phyloP scores from a whole-genome alignment of 2,329 filamentous ascomycete species.

The Aspergillus fructus region DNA sequence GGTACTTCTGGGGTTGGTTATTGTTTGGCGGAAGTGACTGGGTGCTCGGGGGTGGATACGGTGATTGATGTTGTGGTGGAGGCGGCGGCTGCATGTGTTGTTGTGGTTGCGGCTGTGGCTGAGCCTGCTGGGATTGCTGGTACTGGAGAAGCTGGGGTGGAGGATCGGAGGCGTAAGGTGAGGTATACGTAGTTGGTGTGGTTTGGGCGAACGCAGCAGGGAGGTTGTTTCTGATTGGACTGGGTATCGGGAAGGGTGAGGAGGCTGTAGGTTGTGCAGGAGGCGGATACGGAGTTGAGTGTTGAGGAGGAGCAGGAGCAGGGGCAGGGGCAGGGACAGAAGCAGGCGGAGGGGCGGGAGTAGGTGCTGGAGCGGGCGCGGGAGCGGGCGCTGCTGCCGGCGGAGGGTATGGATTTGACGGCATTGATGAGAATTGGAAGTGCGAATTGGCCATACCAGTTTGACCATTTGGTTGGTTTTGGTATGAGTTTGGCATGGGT shows the following conservation, averaged over 20 bases:
- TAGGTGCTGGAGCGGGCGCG: slow-evolving; percentile 21
- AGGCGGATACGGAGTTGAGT: slow-evolving; percentile 24
- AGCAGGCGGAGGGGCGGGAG: background rate
- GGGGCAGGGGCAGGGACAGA: slow-evolving; percentile 2
- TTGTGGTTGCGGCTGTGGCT: slow-evolving; percentile 19
- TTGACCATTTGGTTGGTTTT: slow-evolving; percentile 28
- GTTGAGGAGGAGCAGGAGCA: slow-evolving; percentile 18
- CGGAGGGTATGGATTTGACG: slow-evolving; percentile 29
- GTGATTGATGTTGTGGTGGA: slow-evolving; percentile 25
- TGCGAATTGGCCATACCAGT: slow-evolving; percentile 34
- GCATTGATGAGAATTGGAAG: slow-evolving; percentile 40
- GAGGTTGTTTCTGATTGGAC: slow-evolving; percentile 39
- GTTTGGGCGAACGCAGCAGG: slow-evolving; percentile 40
- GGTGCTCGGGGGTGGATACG: slow-evolving; percentile 23
- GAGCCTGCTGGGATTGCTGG: slow-evolving; percentile 30
- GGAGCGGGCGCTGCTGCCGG: slow-evolving; percentile 25
- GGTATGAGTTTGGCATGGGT: slow-evolving; percentile 32
- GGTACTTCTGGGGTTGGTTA: slow-evolving; percentile 9
- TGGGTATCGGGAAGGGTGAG: slow-evolving; percentile 37
- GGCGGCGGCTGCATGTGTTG: slow-evolving; percentile 23
- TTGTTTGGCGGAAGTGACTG: slow-evolving; percentile 16
- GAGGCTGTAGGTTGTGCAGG: slow-evolving; percentile 27
- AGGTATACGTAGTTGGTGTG: slow-evolving; percentile 39
- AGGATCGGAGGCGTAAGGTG: slow-evolving; percentile 41
- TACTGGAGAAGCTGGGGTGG: slow-evolving; percentile 33